Base-by-base conservation (phyloP, 2,329 filamentous ascomycete genomes). In the Scleromitrula shiraiana region DNA sequence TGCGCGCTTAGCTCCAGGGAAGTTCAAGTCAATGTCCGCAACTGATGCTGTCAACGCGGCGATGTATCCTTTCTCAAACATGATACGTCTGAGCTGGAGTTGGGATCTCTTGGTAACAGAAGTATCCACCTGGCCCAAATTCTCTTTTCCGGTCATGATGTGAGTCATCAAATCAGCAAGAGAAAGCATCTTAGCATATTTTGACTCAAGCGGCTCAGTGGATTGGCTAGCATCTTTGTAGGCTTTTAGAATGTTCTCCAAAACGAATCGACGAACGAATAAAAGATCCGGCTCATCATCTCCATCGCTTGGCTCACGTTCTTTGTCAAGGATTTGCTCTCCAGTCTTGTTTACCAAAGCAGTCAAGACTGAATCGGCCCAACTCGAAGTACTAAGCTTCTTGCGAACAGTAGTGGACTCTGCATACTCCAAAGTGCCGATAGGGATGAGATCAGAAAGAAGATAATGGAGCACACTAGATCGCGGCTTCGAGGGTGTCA, bases 61-160 rank as follows among this genome's bases (percentile, higher is more conserved):
- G 52, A 97, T 83, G 64, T 93, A 95, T 48, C 94, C 89, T 70
- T 97, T 98, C 68, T 98, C 93, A 60, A 95, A 97, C 93, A 98
- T 98, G 51, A 96, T 81, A 56, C 89, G 88, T 27, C 88, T 84
- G 57, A 98, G 77, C 62, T 95, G 89, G 59, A 85, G 82, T 54
- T 90, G 85, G 7, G 89, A 90, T 36, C 74, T 71, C 20, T 65
- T 58, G 33, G 50, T 59, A 56, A 52, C 65, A 61, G 44, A 65
- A 54, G 40, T 64, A 52, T 64, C 71, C 5, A 53, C 36, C 54
- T 68, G 68, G 38, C 73, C 72, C 14, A 78, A 75, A 58, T 78
- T 85, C 12, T 88, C 80, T 64, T 85, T 85, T 37, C 88, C 86
- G 49, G 83, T 87, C 55, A 96, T 81, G 78, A 98, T 93, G 50